phyloP scores from a whole-genome alignment of 2,329 filamentous ascomycete genomes.

The Penicillium sp. region DNA sequence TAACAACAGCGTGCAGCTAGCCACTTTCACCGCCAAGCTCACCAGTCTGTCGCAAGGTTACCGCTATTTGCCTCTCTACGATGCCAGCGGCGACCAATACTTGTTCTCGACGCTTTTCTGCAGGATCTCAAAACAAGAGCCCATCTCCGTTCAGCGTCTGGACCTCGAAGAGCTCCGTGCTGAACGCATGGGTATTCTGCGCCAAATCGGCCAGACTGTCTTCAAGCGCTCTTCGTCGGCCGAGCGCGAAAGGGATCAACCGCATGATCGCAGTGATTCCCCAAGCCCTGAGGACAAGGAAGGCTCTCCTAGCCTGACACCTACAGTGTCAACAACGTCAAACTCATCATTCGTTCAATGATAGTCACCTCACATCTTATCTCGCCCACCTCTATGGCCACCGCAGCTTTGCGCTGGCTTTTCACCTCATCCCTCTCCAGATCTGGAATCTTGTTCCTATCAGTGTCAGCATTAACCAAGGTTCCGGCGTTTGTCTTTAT shows the following conservation, averaged over 20 bases:
- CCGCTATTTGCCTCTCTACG: slow-evolving; percentile 84
- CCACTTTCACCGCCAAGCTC: slow-evolving; percentile 90
- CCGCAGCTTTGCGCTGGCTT: neutral
- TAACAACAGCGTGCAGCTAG: slow-evolving; percentile 63
- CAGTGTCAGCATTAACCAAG: slow-evolving; percentile 6
- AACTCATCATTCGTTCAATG: slow-evolving; percentile 32
- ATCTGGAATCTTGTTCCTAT: neutral
- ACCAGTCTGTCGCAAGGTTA: slow-evolving; percentile 87
- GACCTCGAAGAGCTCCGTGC: slow-evolving; percentile 41
- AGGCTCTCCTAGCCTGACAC: slow-evolving; percentile 35
- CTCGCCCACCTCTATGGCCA: neutral
- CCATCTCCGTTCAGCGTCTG: slow-evolving; percentile 43
- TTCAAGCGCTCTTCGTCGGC: slow-evolving; percentile 44
- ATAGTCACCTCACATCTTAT: neutral
- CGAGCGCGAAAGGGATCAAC: slow-evolving; percentile 36
- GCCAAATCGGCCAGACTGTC: slow-evolving; percentile 45
- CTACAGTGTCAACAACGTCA: slow-evolving; percentile 38
- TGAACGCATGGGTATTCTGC: slow-evolving; percentile 43
- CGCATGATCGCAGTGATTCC: slow-evolving; percentile 30
- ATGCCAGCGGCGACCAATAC: slow-evolving; percentile 86
- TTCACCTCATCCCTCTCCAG: neutral
- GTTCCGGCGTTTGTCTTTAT: slow-evolving; percentile 10
- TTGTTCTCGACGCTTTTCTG: slow-evolving; percentile 94
- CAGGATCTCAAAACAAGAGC: slow-evolving; percentile 67
- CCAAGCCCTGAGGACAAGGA: slow-evolving; percentile 34